Conservation (phyloP, 1,139 yeast genomes). For the Taphrina sp. region DNA sequence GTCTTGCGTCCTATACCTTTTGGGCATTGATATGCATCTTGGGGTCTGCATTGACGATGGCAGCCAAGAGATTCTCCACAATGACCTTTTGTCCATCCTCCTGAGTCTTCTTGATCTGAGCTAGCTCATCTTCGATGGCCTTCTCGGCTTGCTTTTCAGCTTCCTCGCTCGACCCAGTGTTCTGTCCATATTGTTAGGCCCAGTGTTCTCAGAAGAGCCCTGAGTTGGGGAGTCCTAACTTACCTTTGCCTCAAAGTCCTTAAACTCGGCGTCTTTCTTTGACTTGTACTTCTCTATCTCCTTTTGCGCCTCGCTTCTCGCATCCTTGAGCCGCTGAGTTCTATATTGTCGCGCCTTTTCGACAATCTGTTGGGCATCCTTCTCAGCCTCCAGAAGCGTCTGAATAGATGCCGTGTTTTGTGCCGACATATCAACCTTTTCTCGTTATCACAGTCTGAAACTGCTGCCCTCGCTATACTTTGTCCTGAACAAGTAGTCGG, state of each 20-base stretch:
- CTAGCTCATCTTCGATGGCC: conserved; percentile 59
- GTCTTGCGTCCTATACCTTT: conserved; percentile 18
- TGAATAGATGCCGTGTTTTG: conserved; percentile 31
- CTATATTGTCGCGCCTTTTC: conserved; percentile 62
- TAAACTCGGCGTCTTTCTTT: conserved; percentile 79
- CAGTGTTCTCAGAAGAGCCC: too few species aligned
- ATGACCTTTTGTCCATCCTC: conserved; percentile 64
- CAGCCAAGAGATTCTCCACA: conserved; percentile 71
- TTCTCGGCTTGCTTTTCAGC: conserved; percentile 60
- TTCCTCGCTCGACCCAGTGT: conserved; percentile 63
- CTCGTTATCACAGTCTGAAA: too few species aligned
- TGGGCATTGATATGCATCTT: conserved; percentile 76
- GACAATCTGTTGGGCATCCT: conserved; percentile 93
- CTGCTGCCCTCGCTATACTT: too few species aligned
- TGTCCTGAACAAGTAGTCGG: too few species aligned
- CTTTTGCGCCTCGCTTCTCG: conserved; percentile 84
- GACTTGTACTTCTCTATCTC: conserved; percentile 86
- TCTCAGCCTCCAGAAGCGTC: conserved; percentile 62
- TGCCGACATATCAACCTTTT: too few species aligned
- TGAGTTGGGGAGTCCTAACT: too few species aligned
- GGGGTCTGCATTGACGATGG: conserved; percentile 76
- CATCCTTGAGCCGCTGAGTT: conserved; percentile 84
- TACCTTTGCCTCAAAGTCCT: conserved; percentile 61
- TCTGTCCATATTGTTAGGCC: too few species aligned
- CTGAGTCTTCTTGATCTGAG: conserved; percentile 62